Evolutionary conservation across 208 protist genomes (phyloP), one percentile per base, ranked within the genome.

Genomic region (Trypanosoma boissoni): DNA sequence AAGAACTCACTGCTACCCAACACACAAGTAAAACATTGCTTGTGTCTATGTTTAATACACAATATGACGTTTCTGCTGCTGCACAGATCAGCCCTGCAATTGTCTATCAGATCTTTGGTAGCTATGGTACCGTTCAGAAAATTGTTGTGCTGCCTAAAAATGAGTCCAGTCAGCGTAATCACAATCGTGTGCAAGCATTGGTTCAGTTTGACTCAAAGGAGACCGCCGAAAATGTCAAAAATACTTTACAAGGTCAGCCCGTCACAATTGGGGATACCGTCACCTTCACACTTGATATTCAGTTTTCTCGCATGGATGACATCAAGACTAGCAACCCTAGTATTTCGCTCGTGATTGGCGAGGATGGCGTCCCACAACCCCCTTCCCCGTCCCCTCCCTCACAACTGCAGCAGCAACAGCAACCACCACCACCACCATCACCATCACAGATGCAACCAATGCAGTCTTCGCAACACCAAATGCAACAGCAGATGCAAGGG

Each of bases 131-230:
- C 29, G 82, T 96, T 16, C 72, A 90, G 74, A 86, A 87, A 39
- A 93, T 96, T 60, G 91, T 96, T 12, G 82, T 96, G 56, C 72
- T 96, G 24, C 86, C 85, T 24, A 96, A 96, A 73, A 93, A 96
- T 69, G 87, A 93, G 32, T 90, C 80, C 52, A 91, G 84, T 58
- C 74, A 89, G 60, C 79, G 77, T 62, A 92, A 95, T 61, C 84
- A 94, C 74, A 93, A 94, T 73, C 82, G 91, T 39, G 79, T 95
- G 9, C 91, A 96, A 76, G 87, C 91, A 2, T 68, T 96, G 29
- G 91, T 96, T 27, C 91, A 96, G 74, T 96, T 96, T 58, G 77
- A 91, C 76, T 65, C 66, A 8, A 74, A 74, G 2, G 74, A 78
- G 56, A 81, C 76, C 2, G 87, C 91, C 5, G 91, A 94, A 63